Evolutionary conservation across 306 rosid species (phyloP).

Genomic region (Castanea crenata): DNA sequence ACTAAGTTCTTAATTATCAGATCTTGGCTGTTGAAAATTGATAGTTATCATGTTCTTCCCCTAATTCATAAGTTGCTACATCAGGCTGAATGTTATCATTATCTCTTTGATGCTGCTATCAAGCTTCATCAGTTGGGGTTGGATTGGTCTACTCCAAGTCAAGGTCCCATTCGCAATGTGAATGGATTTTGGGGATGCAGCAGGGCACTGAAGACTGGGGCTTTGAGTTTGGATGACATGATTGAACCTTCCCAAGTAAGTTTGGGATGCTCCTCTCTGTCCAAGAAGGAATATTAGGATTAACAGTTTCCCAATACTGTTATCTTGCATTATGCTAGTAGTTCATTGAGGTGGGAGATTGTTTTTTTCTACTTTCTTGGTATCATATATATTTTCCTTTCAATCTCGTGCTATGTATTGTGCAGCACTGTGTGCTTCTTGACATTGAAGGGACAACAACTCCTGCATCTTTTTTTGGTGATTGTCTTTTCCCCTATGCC

Average conservation of each 20-base stretch:
- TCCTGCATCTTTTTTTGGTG: constrained; percentile 89
- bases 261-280: constrained; percentile 2
- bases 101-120: constrained; percentile 90
- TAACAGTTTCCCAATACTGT: too few relatives aligned
- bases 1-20: too few relatives aligned
- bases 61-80: too few relatives aligned
- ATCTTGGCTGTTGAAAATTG: too few relatives aligned
- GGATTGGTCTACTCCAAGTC: constrained; percentile 76
- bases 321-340: too few relatives aligned
- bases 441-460: constrained; percentile 97
- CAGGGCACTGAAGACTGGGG: constrained; percentile 53
- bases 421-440: constrained; percentile 84
- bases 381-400: too few relatives aligned
- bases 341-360: neutral
- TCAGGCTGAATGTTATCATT: constrained; percentile 82
- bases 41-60: too few relatives aligned
- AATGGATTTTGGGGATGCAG: constrained; percentile 42
- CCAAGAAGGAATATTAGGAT: too few relatives aligned
- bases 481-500: constrained; percentile 89
- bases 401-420: neutral
- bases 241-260: constrained; percentile 48
- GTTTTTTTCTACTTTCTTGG: constrained; percentile 11
- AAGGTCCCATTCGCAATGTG: constrained; percentile 59
- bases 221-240: constrained; percentile 23
- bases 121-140: constrained; percentile 82